Percentiles rank a stretch among this genome's conserved stretches.
Conservation (phyloP, 208 protist genomes). For the Crithidia acanthocephali region DNA sequence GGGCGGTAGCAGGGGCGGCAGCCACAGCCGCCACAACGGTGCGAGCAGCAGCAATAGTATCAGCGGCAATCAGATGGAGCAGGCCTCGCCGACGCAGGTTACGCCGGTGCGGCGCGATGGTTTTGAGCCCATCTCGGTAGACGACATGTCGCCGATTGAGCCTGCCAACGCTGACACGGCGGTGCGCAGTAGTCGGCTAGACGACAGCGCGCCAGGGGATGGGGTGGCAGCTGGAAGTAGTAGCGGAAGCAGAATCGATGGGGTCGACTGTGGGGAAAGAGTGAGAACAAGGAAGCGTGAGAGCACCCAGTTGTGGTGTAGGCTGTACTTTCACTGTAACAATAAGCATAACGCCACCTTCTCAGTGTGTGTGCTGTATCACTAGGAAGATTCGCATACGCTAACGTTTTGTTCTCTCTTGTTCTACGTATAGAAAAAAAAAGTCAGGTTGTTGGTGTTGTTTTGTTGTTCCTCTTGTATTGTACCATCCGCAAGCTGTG, state of each 20-base stretch:
- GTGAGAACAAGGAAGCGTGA: constrained; percentile 1
- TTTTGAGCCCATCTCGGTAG: constrained; percentile 9
- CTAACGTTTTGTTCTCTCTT: too few species aligned
- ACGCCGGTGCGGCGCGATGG: constrained; percentile 1
- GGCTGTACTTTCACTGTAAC: too few species aligned
- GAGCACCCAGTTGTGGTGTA: too few species aligned
- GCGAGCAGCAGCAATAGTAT: not conserved
- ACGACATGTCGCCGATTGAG: constrained; percentile 8
- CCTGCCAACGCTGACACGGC: not conserved
- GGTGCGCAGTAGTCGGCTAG: not conserved
- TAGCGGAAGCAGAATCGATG: not conserved
- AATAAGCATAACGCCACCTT: too few species aligned
- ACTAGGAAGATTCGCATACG: too few species aligned
- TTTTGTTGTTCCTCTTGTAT: too few species aligned
- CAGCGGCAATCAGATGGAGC: constrained; percentile 2
- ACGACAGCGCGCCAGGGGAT: not conserved
- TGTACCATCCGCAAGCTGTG: too few species aligned
- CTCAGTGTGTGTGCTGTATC: too few species aligned
- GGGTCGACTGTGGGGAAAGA: not conserved
- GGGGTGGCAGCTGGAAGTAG: not conserved
- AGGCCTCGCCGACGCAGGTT: not conserved
- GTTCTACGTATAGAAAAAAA: too few species aligned
- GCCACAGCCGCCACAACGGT: not conserved
- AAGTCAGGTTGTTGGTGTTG: too few species aligned
- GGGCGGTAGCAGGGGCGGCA: not conserved